Conservation (phyloP, 495 filamentous ascomycete species). For the Penicillium arizonense region DNA sequence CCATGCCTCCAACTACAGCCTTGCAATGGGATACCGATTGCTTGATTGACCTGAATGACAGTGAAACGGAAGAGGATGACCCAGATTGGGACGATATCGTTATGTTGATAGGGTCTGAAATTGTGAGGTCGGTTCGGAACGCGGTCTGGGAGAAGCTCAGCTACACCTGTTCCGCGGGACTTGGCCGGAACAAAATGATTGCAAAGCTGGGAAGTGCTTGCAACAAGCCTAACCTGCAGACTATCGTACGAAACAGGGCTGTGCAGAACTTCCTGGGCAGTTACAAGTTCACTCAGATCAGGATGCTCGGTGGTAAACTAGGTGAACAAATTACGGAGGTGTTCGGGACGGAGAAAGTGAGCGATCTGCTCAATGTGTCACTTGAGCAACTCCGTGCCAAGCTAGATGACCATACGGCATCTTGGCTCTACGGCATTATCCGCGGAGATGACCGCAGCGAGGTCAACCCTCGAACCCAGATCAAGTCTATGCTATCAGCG, state of each 20-base stretch:
- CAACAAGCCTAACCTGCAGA: slow-evolving; percentile 94
- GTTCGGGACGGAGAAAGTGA: slow-evolving; percentile 79
- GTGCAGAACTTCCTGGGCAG: slow-evolving; percentile 74
- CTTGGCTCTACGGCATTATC: slow-evolving; percentile 84
- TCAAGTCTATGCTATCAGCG: slow-evolving; percentile 97
- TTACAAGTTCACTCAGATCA: slow-evolving; percentile 95
- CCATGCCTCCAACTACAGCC: slow-evolving; percentile 69
- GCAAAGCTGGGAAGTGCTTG: slow-evolving; percentile 87
- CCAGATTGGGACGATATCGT: slow-evolving; percentile 97
- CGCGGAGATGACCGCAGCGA: slow-evolving; percentile 84
- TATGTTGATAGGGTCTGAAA: slow-evolving; percentile 81
- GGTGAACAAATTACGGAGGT: slow-evolving; percentile 75
- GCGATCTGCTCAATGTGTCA: slow-evolving; percentile 69
- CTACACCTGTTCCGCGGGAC: slow-evolving; percentile 88
- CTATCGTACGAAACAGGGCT: slow-evolving; percentile 81
- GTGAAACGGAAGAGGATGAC: slow-evolving; percentile 73
- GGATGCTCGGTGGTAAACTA: slow-evolving; percentile 94
- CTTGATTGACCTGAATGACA: slow-evolving; percentile 70
- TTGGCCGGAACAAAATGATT: slow-evolving; percentile 91
- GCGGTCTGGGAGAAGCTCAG: slow-evolving; percentile 64
- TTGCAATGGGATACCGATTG: slow-evolving; percentile 78
- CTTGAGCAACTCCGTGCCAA: slow-evolving; percentile 76
- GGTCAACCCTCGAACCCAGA: slow-evolving; percentile 87
- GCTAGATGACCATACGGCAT: slow-evolving; percentile 81
- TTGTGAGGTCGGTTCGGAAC: slow-evolving; percentile 72